These are phyloP conservation scores for Colletotrichum lupini DNA, from an alignment of 2,329 filamentous ascomycete genomes.

Conservation along the genomic window DNA sequence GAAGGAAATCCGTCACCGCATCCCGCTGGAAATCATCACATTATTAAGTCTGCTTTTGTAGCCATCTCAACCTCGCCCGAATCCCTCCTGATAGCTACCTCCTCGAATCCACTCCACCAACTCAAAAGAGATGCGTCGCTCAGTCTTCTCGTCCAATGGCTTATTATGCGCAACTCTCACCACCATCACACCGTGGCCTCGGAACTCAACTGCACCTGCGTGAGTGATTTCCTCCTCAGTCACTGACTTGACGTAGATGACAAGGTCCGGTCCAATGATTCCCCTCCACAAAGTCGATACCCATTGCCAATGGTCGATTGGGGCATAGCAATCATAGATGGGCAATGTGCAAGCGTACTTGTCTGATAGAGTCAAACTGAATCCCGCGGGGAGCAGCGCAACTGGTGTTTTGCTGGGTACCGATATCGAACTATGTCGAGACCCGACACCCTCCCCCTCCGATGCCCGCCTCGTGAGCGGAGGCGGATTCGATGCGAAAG, in stretches of 20 bases:
- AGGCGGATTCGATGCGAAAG: conserved; percentile 12
- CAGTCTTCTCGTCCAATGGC: conserved; percentile 73
- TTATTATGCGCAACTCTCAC: conserved; percentile 58
- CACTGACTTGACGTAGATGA: conserved; percentile 70
- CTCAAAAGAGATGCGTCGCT: conserved; percentile 85
- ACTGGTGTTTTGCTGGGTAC: conserved; percentile 66
- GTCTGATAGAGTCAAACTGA: conserved; percentile 83
- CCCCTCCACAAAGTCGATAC: conserved; percentile 94
- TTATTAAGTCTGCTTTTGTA: conserved; percentile 8
- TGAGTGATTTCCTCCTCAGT: conserved; percentile 48
- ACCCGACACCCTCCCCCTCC: conserved; percentile 20
- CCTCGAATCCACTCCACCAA: conserved; percentile 81
- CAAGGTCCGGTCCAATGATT: conserved; percentile 83
- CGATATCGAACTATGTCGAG: conserved; percentile 14
- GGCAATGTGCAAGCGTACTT: conserved; percentile 78
- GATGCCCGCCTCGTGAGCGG: conserved; percentile 27
- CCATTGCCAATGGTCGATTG: conserved; percentile 97
- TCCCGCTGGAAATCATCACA: not conserved
- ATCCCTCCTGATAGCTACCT: conserved; percentile 52
- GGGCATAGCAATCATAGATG: conserved; percentile 80
- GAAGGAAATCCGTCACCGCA: not conserved
- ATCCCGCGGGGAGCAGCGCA: conserved; percentile 80
- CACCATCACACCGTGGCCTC: conserved; percentile 64
- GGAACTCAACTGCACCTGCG: conserved; percentile 66
- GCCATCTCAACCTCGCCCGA: conserved; percentile 13